Evolutionary conservation across 2,329 filamentous ascomycete species (phyloP).

Genomic region (Microsporum ferrugineum): DNA sequence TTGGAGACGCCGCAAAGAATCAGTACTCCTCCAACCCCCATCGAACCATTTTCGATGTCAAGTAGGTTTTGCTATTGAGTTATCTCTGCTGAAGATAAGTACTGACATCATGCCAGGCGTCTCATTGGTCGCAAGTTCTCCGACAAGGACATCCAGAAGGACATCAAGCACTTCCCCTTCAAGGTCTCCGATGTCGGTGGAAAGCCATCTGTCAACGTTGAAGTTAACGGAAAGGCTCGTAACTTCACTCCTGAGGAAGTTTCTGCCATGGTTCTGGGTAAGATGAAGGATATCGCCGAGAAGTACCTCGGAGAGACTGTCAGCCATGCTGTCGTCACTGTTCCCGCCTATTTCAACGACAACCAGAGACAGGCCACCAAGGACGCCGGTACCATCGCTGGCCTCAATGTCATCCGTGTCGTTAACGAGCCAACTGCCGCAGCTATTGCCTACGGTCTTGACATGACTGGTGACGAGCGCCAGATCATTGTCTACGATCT

Average conservation of each 20-base stretch:
- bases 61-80: conserved; percentile 46
- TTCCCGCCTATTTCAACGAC: conserved; percentile 97
- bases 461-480: conserved; percentile 72
- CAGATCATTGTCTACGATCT: conserved; percentile 91
- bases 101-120: conserved; percentile 43
- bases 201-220: conserved; percentile 71
- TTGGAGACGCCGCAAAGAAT: conserved; percentile 96
- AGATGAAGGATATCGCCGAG: conserved; percentile 58
- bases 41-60: conserved; percentile 70
- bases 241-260: conserved; percentile 56
- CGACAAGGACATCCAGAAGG: conserved; percentile 78
- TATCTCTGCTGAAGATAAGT: not conserved
- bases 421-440: conserved; percentile 95
- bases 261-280: conserved; percentile 54
- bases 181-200: conserved; percentile 79
- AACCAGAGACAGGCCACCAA: conserved; percentile 95
- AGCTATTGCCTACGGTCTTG: conserved; percentile 86
- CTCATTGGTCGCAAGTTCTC: conserved; percentile 73
- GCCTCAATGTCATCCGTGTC: conserved; percentile 88
- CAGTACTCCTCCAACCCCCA: conserved; percentile 71
- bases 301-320: conserved; percentile 50
- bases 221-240: conserved; percentile 48
- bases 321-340: conserved; percentile 66
- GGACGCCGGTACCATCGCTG: conserved; percentile 84
- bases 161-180: conserved; percentile 98